A percentile compares a stretch with the other conserved stretches of the same genome.
phyloP scores from a whole-genome alignment of 2,329 filamentous ascomycete species.

The Cercospora sp. region DNA sequence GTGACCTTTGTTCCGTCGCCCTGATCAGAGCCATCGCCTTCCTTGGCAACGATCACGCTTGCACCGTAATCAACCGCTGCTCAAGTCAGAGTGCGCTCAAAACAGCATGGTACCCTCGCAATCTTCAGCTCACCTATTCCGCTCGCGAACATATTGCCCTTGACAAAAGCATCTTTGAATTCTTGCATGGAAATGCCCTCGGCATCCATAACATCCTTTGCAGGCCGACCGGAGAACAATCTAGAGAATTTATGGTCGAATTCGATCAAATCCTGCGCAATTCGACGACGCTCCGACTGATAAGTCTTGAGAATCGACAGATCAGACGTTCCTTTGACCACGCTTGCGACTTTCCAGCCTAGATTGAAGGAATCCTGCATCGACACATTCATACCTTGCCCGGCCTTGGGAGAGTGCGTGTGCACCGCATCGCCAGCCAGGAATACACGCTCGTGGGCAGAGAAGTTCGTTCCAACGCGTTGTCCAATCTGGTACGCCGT shows the following conservation, averaged over 20 bases:
- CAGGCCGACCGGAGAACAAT: constrained; percentile 59
- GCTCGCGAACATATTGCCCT: no score
- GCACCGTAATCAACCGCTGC: constrained; percentile 58
- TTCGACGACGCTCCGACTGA: constrained; percentile 48
- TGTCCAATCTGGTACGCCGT: constrained; percentile 77
- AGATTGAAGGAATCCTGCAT: constrained; percentile 35
- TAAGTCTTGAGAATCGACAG: constrained; percentile 52
- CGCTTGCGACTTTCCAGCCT: constrained; percentile 34
- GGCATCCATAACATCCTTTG: constrained; percentile 61
- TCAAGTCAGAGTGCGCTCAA: neutral
- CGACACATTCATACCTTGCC: constrained; percentile 35
- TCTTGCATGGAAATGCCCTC: constrained; percentile 53
- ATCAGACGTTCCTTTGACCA: constrained; percentile 42
- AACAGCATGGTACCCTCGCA: neutral
- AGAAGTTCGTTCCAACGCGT: constrained; percentile 53
- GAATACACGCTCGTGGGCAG: constrained; percentile 67
- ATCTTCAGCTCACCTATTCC: neutral
- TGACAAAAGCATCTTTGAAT: constrained; percentile 7
- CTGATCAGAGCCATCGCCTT: constrained; percentile 46
- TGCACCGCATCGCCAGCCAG: constrained; percentile 68
- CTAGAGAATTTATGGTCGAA: constrained; percentile 61
- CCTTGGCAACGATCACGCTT: constrained; percentile 59
- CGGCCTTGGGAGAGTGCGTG: constrained; percentile 60
- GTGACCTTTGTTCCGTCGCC: constrained; percentile 53
- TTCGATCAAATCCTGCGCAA: constrained; percentile 64